Conservation (phyloP, 2,329 filamentous ascomycete species). For the Diaporthe destruens region DNA sequence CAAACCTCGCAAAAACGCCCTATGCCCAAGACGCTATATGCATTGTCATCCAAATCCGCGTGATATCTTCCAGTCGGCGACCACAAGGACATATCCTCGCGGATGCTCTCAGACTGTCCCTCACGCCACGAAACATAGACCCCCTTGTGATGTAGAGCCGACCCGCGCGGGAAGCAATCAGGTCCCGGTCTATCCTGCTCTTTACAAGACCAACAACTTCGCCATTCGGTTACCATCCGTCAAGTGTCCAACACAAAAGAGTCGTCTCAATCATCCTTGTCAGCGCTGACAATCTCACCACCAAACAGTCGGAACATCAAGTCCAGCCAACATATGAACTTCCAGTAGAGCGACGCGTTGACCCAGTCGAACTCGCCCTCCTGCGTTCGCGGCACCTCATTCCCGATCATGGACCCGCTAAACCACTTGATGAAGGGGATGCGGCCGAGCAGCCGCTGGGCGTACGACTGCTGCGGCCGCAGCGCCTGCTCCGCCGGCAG, state of each 20-base stretch:
- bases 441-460: conserved; percentile 72
- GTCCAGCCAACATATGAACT: conserved; percentile 74
- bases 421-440: conserved; percentile 81
- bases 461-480: conserved; percentile 74
- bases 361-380: conserved; percentile 83
- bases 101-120: neutral
- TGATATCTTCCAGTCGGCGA: neutral
- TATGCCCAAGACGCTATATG: conserved; percentile 37
- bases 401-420: conserved; percentile 79
- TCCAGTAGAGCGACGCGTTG: conserved; percentile 75
- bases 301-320: conserved; percentile 69
- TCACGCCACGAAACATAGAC: neutral
- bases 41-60: conserved; percentile 31
- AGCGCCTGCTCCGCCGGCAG: conserved; percentile 78
- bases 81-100: neutral
- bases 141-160: neutral
- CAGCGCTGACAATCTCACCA: conserved; percentile 67
- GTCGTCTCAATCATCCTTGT: conserved; percentile 67
- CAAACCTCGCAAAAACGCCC: neutral
- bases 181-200: neutral
- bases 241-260: neutral
- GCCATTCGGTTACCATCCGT: neutral
- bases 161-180: neutral
- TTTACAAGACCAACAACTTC: neutral
- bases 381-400: conserved; percentile 79